phyloP scores from a whole-genome alignment of 768 basidiomycete species.

The Lactarius hatsudake region DNA sequence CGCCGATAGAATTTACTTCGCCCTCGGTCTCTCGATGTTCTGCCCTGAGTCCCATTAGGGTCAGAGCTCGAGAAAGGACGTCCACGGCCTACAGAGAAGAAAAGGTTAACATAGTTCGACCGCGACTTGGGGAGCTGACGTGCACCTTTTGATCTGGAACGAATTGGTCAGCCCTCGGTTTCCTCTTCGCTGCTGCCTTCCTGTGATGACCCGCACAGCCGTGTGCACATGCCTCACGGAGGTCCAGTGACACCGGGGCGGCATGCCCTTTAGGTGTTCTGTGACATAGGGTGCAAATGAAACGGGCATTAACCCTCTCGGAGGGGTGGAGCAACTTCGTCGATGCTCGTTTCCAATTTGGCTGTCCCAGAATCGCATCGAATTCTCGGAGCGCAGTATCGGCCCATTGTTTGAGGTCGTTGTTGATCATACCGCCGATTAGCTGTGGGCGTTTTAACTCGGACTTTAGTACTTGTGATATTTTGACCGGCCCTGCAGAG shows the following conservation, averaged over 20 bases:
- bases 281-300: constrained; percentile 54
- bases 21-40: constrained; percentile 11
- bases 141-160: constrained; percentile 56
- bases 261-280: constrained; percentile 36
- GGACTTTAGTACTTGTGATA: not conserved
- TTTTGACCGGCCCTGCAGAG: not conserved
- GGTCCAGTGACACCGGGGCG: constrained; percentile 50
- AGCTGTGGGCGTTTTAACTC: constrained; percentile 32
- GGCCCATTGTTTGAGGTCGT: constrained; percentile 51
- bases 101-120: not conserved
- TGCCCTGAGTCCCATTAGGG: not conserved
- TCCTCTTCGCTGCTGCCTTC: constrained; percentile 32
- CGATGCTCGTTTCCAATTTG: constrained; percentile 51
- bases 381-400: constrained; percentile 44
- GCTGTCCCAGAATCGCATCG: constrained; percentile 46
- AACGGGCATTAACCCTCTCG: constrained; percentile 56
- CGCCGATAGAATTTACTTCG: not conserved
- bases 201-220: constrained; percentile 40
- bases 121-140: constrained; percentile 7
- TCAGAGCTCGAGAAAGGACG: constrained; percentile 17
- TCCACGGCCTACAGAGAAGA: constrained; percentile 19
- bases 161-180: constrained; percentile 54
- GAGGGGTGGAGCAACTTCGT: constrained; percentile 50
- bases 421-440: constrained; percentile 39
- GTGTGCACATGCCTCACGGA: constrained; percentile 58